Conservation (phyloP, 2,329 filamentous ascomycete genomes). For the Periconia sp. region DNA sequence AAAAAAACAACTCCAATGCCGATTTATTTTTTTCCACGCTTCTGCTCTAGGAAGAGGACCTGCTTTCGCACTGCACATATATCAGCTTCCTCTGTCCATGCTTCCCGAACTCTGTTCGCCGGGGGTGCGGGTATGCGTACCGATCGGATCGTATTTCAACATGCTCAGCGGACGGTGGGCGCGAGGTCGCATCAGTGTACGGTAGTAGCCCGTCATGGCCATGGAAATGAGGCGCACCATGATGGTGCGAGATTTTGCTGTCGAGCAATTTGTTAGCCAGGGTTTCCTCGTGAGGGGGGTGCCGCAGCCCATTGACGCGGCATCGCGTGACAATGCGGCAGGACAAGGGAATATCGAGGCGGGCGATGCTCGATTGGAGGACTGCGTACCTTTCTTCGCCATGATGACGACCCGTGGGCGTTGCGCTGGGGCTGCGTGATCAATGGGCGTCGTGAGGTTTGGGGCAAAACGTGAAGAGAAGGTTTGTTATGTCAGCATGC, state of each 20-base stretch:
- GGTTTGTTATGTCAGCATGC: too few relatives aligned
- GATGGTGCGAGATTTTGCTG: conserved; percentile 90
- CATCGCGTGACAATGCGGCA: not conserved
- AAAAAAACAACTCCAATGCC: too few relatives aligned
- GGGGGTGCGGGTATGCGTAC: conserved; percentile 58
- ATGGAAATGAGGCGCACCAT: conserved; percentile 95
- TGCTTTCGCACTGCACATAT: conserved; percentile 78
- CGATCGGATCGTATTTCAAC: conserved; percentile 98
- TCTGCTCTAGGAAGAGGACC: conserved; percentile 93
- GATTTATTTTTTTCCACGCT: conserved; percentile 69
- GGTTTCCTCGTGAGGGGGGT: not conserved
- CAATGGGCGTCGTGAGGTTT: conserved; percentile 24
- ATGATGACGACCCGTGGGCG: conserved; percentile 25
- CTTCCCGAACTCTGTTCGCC: not conserved
- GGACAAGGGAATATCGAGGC: not conserved
- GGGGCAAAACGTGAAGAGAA: too few relatives aligned
- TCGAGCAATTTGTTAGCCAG: conserved; percentile 22
- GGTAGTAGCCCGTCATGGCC: conserved; percentile 98
- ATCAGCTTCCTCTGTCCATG: conserved; percentile 18
- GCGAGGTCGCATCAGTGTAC: conserved; percentile 84
- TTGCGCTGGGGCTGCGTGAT: conserved; percentile 20
- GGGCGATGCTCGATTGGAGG: too few relatives aligned
- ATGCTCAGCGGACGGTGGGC: conserved; percentile 86
- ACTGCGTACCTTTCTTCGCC: conserved; percentile 42
- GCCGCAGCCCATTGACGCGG: not conserved